These are phyloP conservation scores for Telfairia occidentalis DNA, from an alignment of 331 rosid species.

Conservation along the genomic window DNA sequence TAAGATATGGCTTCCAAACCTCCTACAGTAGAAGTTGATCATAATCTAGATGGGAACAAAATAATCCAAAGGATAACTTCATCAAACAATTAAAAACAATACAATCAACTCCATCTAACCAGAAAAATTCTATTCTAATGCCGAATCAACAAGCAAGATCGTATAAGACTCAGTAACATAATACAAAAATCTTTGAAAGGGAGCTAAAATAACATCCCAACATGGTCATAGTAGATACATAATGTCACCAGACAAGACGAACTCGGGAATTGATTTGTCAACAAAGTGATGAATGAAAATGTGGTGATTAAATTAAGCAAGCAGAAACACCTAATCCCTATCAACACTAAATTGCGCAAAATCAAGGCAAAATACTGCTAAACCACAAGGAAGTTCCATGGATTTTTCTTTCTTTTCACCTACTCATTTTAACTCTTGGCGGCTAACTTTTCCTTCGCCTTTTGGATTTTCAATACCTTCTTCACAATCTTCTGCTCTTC, in stretches of 20 bases:
- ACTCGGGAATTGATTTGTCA: neutral
- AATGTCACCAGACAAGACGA: neutral
- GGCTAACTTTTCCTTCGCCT: slow-evolving; percentile 56
- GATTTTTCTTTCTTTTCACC: neutral
- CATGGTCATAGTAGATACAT: neutral
- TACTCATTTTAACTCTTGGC: slow-evolving; percentile 24
- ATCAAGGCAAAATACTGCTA: neutral
- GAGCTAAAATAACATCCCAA: neutral
- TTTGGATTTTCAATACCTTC: slow-evolving; percentile 78
- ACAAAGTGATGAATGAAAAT: neutral
- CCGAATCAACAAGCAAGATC: neutral
- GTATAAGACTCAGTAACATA: neutral
- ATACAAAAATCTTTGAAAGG: neutral
- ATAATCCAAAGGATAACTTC: neutral
- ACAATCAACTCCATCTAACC: neutral
- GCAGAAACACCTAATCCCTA: neutral
- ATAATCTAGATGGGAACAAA: neutral
- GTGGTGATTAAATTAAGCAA: neutral
- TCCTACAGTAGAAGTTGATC: too few relatives aligned
- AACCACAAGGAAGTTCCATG: neutral
- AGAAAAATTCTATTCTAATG: neutral
- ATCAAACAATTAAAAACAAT: neutral
- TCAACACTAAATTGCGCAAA: neutral
- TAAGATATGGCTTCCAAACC: too few relatives aligned
- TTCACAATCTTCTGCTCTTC: slow-evolving; percentile 84